Conservation (phyloP, 345 rosid species). For the Gossypium raimondii region DNA sequence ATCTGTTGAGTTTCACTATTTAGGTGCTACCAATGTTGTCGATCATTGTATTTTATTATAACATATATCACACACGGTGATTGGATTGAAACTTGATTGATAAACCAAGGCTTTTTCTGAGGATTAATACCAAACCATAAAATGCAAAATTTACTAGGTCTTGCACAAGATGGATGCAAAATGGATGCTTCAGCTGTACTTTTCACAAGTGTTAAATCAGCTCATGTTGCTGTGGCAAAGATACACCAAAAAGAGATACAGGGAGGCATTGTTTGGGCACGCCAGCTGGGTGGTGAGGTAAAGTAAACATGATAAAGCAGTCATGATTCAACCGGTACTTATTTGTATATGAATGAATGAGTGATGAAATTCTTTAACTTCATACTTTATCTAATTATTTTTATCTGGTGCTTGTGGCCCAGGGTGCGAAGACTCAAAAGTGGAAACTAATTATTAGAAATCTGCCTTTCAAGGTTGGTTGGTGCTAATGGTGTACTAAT, state of each 20-base stretch:
- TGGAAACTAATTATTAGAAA: constrained; percentile 92
- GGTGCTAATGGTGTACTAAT: not conserved
- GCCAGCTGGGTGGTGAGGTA: constrained; percentile 98
- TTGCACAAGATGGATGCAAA: constrained; percentile 89
- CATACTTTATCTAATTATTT: not conserved
- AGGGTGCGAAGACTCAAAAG: constrained; percentile 96
- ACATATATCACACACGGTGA: not conserved
- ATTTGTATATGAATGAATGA: not conserved
- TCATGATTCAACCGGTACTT: not conserved
- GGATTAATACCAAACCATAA: not conserved
- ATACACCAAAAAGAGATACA: constrained; percentile 66
- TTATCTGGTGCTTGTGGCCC: constrained; percentile 21
- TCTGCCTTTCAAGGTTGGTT: constrained; percentile 82
- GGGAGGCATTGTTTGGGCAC: constrained; percentile 79
- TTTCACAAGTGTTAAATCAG: constrained; percentile 72
- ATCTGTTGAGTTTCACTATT: not conserved
- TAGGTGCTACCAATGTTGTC: not conserved
- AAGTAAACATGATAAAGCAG: constrained; percentile 1
- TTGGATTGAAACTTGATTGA: not conserved
- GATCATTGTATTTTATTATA: not conserved
- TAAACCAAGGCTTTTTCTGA: not conserved
- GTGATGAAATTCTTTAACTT: not conserved
- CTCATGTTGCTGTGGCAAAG: constrained; percentile 52
- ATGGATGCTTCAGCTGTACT: constrained; percentile 81
- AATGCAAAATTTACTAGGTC: constrained; percentile 46